phyloP scores from a whole-genome alignment of 1,284 basidiomycete species.

The Grifola frondosa region DNA sequence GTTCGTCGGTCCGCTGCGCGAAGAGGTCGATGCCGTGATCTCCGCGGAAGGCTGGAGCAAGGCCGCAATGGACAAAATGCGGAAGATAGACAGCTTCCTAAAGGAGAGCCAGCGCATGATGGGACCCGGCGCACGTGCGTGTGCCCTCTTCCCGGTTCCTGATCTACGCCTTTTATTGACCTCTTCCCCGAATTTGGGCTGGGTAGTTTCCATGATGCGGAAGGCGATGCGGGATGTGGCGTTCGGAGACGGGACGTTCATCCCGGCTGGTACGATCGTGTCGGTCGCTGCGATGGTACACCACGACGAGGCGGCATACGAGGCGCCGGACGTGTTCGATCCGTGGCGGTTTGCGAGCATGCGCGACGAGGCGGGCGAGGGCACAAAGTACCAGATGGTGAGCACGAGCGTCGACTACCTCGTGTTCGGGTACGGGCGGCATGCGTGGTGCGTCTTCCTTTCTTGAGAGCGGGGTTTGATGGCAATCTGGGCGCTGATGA shows the following conservation, averaged over 20 bases:
- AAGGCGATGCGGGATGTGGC: constrained; percentile 34
- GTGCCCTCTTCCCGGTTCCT: too few species aligned
- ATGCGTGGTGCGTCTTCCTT: constrained; percentile 31
- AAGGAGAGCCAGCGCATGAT: constrained; percentile 18
- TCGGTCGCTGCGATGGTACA: constrained; percentile 41
- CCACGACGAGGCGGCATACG: constrained; percentile 39
- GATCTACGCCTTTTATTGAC: too few species aligned
- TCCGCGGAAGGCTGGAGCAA: constrained; percentile 22
- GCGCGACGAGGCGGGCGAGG: constrained; percentile 24
- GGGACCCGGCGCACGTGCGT: constrained; percentile 10
- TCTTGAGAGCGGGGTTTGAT: too few species aligned
- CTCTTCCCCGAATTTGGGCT: too few species aligned
- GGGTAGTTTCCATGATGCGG: constrained; percentile 17
- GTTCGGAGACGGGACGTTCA: constrained; percentile 40
- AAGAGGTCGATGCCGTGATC: constrained; percentile 21
- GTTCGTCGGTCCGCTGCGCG: constrained; percentile 23
- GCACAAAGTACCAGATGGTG: constrained; percentile 20
- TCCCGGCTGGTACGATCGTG: constrained; percentile 43
- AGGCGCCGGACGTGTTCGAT: constrained; percentile 40
- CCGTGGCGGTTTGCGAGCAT: constrained; percentile 44
- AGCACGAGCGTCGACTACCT: constrained; percentile 21
- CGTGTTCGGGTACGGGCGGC: constrained; percentile 27
- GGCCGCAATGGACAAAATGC: constrained; percentile 23
- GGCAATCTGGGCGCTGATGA: too few species aligned
- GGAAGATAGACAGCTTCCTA: constrained; percentile 28